phyloP scores from a whole-genome alignment of 192 early-diverging fungal genomes.

The Tieghemiomyces parasiticus region DNA sequence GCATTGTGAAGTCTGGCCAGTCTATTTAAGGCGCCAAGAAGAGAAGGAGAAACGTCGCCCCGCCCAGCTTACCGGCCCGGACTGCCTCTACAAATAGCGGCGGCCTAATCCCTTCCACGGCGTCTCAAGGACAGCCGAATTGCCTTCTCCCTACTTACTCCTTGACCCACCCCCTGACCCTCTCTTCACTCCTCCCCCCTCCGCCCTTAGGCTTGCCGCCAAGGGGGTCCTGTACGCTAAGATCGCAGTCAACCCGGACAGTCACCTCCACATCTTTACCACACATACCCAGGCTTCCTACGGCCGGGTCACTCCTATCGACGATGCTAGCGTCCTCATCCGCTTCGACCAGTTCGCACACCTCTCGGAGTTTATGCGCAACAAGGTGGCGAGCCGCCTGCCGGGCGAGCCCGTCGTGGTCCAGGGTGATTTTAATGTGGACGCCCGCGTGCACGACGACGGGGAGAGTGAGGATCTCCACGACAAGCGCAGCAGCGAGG shows the following conservation, averaged over 20 bases:
- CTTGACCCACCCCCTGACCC: no score
- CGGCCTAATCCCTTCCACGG: no score
- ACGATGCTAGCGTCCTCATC: constrained; percentile 33
- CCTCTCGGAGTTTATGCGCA: constrained; percentile 50
- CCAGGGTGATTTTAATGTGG: constrained; percentile 57
- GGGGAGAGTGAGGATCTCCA: constrained; percentile 20
- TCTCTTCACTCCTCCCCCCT: no score
- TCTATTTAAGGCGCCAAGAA: no score
- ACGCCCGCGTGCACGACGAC: constrained; percentile 24
- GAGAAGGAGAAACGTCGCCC: no score
- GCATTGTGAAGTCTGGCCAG: no score
- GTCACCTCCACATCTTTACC: constrained; percentile 52
- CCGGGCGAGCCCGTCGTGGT: constrained; percentile 39
- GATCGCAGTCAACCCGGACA: constrained; percentile 33
- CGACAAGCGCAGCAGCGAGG: neutral
- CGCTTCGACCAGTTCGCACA: constrained; percentile 45
- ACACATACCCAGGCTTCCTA: constrained; percentile 79
- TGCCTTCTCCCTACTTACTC: no score
- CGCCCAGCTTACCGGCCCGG: no score
- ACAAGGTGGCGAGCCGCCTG: constrained; percentile 23
- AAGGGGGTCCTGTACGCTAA: constrained; percentile 70
- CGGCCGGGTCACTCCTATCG: constrained; percentile 31
- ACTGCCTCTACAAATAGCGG: no score
- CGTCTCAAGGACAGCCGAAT: no score
- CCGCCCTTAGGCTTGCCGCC: constrained; percentile 38